Percentiles rank a stretch among this genome's conserved stretches.
Evolutionary conservation across 257 asterid species (phyloP).

Genomic region (Lithospermum erythrorhizon): DNA sequence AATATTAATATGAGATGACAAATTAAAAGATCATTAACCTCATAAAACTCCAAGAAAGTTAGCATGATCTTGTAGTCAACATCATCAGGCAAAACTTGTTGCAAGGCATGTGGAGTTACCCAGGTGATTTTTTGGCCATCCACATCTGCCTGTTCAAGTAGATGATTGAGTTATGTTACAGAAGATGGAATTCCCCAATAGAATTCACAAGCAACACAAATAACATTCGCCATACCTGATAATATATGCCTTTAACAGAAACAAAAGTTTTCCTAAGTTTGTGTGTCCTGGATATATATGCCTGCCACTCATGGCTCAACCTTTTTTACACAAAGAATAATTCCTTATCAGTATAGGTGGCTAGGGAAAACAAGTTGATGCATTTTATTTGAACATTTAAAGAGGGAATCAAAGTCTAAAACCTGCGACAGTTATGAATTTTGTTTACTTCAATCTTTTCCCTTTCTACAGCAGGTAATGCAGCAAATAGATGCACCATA

Average conservation of each 20-base stretch:
- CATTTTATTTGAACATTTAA: not conserved
- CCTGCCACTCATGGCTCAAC: constrained; percentile 99
- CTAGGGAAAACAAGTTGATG: not conserved
- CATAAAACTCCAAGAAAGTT: too few species aligned
- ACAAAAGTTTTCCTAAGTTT: constrained; percentile 85
- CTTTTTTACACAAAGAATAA: constrained; percentile 9
- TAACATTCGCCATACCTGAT: constrained; percentile 37
- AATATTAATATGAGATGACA: too few species aligned
- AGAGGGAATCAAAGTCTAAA: not conserved
- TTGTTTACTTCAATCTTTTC: constrained; percentile 71
- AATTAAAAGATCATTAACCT: too few species aligned
- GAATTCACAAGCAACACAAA: constrained; percentile 7
- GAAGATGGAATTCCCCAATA: constrained; percentile 5
- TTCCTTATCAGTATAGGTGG: constrained; percentile 1
- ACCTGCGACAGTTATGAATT: constrained; percentile 92
- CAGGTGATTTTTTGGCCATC: constrained; percentile 94
- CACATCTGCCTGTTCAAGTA: constrained; percentile 62
- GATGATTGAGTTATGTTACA: constrained; percentile 1
- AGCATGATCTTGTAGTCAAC: constrained; percentile 84
- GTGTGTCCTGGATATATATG: constrained; percentile 73
- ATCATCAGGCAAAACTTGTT: constrained; percentile 83
- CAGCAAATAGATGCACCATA: constrained; percentile 94
- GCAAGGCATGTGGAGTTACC: constrained; percentile 96
- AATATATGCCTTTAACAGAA: constrained; percentile 94
- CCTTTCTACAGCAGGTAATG: constrained; percentile 86